phyloP scores from a whole-genome alignment of 441 rosid genomes.

The California macrophylla region DNA sequence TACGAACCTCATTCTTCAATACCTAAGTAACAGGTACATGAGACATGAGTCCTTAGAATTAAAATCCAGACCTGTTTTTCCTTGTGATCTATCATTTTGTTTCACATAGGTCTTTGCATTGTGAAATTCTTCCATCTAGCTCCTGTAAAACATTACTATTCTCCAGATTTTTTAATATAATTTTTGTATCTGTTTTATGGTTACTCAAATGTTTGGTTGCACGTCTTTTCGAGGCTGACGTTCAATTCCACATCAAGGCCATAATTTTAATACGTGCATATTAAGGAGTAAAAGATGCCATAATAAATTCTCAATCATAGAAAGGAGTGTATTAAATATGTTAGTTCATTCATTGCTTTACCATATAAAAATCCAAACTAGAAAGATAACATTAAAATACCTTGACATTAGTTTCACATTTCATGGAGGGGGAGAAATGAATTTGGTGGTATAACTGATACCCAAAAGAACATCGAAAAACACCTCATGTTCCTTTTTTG shows the following conservation, averaged over 20 bases:
- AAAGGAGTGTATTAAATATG: not conserved
- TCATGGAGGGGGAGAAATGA: not conserved
- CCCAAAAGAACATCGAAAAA: not conserved
- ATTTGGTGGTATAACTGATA: not conserved
- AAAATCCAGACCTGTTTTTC: not conserved
- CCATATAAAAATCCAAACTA: not conserved
- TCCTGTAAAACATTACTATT: not conserved
- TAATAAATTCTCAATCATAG: not conserved
- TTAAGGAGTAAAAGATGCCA: not conserved
- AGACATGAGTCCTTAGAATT: not conserved
- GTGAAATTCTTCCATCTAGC: not conserved
- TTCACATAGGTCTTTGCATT: not conserved
- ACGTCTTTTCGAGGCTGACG: not conserved
- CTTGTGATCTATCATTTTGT: not conserved
- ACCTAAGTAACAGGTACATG: constrained; percentile 75
- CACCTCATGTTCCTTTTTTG: not conserved
- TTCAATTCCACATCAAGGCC: not conserved
- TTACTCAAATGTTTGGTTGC: not conserved
- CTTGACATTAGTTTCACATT: not conserved
- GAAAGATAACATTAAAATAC: not conserved
- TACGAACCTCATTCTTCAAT: constrained; percentile 86
- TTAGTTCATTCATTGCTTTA: not conserved
- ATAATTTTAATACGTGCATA: not conserved
- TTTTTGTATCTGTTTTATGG: not conserved
- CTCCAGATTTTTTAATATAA: not conserved